phyloP scores from a whole-genome alignment of 495 filamentous ascomycete genomes.

The Podospora appendiculata region DNA sequence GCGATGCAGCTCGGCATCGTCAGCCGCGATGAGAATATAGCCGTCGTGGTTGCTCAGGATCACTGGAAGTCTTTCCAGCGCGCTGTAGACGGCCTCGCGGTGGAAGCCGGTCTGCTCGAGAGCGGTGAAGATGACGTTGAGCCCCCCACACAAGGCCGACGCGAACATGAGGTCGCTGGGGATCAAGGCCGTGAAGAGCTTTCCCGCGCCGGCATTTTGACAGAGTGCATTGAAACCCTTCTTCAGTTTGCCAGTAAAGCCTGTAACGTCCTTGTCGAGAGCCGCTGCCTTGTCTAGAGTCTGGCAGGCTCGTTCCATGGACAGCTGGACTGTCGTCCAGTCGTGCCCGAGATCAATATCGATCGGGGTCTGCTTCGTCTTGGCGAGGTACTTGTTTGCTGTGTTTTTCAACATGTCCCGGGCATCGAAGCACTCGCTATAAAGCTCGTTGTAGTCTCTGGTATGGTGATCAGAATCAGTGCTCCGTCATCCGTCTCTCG shows the following conservation, averaged over 20 bases:
- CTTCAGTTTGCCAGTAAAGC: constrained; percentile 1
- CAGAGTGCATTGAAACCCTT: constrained; percentile 1
- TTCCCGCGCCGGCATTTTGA: constrained; percentile 2
- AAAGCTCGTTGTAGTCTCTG: constrained; percentile 5
- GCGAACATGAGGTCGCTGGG: constrained; percentile 5
- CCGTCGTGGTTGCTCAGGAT: constrained; percentile 8
- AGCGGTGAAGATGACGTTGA: constrained; percentile 12
- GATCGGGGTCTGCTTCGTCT: neutral
- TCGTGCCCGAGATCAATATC: neutral
- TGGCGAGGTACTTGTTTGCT: neutral
- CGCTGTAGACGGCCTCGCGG: constrained; percentile 9
- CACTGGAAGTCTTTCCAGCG: constrained; percentile 11
- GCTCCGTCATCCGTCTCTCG: too few species aligned
- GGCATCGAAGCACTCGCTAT: neutral
- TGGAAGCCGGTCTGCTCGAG: neutral
- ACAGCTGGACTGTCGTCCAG: neutral
- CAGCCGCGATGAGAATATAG: neutral
- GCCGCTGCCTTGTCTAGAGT: neutral
- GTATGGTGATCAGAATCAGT: too few species aligned
- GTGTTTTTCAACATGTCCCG: neutral
- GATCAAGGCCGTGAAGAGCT: neutral
- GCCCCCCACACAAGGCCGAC: constrained; percentile 9
- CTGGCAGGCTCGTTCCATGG: neutral
- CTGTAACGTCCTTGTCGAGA: neutral
- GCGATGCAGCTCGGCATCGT: constrained; percentile 12